phyloP scores from a whole-genome alignment of 352 stramenopile species.

The Phytopythium sindhum region DNA sequence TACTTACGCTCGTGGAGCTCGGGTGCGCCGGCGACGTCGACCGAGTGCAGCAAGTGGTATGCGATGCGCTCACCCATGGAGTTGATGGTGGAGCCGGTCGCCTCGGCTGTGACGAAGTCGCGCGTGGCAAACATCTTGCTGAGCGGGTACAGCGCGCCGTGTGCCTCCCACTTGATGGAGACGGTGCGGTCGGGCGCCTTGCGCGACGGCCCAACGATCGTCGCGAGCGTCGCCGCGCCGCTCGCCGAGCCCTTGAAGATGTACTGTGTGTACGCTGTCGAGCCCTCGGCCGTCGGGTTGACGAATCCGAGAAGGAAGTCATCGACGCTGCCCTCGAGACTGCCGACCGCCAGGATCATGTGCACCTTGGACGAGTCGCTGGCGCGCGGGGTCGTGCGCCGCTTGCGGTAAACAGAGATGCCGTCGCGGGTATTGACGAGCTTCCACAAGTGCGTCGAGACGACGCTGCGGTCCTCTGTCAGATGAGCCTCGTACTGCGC shows the following conservation, averaged over 20 bases:
- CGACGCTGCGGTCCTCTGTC: slow-evolving; percentile 21
- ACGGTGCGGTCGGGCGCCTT: slow-evolving; percentile 24
- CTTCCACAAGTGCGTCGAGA: slow-evolving; percentile 27
- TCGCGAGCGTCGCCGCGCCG: slow-evolving; percentile 19
- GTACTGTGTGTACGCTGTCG: slow-evolving; percentile 31
- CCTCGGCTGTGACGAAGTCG: slow-evolving; percentile 12
- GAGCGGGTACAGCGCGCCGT: slow-evolving; percentile 14
- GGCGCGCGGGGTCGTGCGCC: slow-evolving; percentile 9
- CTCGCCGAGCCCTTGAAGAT: slow-evolving; percentile 19
- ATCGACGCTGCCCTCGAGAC: slow-evolving; percentile 17
- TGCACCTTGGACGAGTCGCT: slow-evolving; percentile 14
- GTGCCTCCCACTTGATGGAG: slow-evolving; percentile 32
- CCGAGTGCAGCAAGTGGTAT: slow-evolving; percentile 21
- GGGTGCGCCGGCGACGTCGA: slow-evolving; percentile 9
- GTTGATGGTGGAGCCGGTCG: slow-evolving; percentile 10
- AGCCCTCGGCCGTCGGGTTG: slow-evolving; percentile 24
- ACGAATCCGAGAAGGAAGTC: slow-evolving; percentile 24
- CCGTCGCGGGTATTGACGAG: slow-evolving; percentile 29
- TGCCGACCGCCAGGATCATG: slow-evolving; percentile 18
- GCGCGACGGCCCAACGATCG: slow-evolving; percentile 17
- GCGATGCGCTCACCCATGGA: slow-evolving; percentile 22
- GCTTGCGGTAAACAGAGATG: slow-evolving; percentile 24
- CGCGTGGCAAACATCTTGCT: slow-evolving; percentile 12
- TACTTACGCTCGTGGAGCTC: slow-evolving; percentile 4
- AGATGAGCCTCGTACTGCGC: slow-evolving; percentile 30